Evolutionary conservation across 106 monocot genomes (phyloP).

Genomic region (Allium fistulosum): DNA sequence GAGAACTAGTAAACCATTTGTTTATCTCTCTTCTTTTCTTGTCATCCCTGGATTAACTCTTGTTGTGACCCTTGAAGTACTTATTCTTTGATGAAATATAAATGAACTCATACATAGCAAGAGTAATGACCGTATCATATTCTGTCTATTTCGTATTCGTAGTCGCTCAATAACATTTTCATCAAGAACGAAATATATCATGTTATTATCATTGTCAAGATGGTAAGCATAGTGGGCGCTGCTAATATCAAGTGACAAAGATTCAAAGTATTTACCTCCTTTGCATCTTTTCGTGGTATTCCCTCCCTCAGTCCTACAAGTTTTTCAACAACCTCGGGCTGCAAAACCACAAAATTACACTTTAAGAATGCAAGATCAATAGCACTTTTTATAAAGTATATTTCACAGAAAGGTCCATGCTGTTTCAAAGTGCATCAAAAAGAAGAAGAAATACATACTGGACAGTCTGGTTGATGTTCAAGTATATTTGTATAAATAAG

Average conservation of each 20-base stretch:
- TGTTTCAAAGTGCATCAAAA: not conserved
- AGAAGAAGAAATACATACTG: conserved; percentile 45
- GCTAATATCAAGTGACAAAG: no score
- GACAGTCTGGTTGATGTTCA: conserved; percentile 96
- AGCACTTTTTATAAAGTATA: not conserved
- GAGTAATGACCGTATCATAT: no score
- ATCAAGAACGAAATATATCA: not conserved
- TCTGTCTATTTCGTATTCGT: no score
- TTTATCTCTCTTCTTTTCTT: no score
- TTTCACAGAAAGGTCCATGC: not conserved
- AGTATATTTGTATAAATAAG: conserved; percentile 90
- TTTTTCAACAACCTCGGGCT: conserved; percentile 97
- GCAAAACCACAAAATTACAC: conserved; percentile 11
- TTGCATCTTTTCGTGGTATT: conserved; percentile 94
- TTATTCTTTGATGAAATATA: no score
- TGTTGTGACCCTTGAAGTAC: no score
- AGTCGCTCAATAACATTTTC: not conserved
- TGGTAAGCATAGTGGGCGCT: no score
- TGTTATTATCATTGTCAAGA: not conserved
- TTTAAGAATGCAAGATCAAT: not conserved
- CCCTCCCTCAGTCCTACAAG: conserved; percentile 86
- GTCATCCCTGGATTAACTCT: no score
- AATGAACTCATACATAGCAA: no score
- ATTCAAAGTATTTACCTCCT: conserved; percentile 56
- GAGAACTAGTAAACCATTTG: no score